Evolutionary conservation across 257 asterid species (phyloP).

Genomic region (Gardenia jasminoides): DNA sequence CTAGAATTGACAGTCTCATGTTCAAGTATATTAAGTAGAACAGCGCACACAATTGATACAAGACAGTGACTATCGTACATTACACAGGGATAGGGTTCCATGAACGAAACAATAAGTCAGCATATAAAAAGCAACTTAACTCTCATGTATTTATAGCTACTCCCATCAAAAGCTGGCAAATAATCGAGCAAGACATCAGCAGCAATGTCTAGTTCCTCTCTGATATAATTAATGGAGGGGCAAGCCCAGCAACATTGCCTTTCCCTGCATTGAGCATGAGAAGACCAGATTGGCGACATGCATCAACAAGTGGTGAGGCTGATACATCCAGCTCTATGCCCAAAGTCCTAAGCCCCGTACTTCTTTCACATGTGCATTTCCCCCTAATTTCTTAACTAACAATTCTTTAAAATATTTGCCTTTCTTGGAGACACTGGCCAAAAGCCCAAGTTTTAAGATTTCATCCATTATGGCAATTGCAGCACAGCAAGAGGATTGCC

Average conservation of each 20-base stretch:
- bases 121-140: background rate
- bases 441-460: constrained; percentile 57
- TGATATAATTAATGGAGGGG: constrained; percentile 81
- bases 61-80: too few species aligned
- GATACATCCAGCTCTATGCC: constrained; percentile 81
- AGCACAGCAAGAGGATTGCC: constrained; percentile 84
- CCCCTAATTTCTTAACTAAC: constrained; percentile 48
- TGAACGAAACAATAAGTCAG: background rate
- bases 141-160: constrained; percentile 21
- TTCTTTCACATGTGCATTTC: constrained; percentile 68
- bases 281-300: constrained; percentile 75
- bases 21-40: too few species aligned
- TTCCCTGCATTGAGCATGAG: constrained; percentile 88
- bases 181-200: constrained; percentile 55
- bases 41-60: too few species aligned
- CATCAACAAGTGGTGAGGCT: constrained; percentile 73
- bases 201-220: constrained; percentile 65
- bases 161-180: constrained; percentile 60
- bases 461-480: constrained; percentile 73
- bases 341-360: constrained; percentile 79
- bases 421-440: constrained; percentile 59
- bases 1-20: too few species aligned
- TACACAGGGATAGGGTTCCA: too few species aligned
- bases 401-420: constrained; percentile 63
- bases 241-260: constrained; percentile 84